phyloP scores from a whole-genome alignment of 2,329 filamentous ascomycete genomes.

The Pestalotiopsis sp. region DNA sequence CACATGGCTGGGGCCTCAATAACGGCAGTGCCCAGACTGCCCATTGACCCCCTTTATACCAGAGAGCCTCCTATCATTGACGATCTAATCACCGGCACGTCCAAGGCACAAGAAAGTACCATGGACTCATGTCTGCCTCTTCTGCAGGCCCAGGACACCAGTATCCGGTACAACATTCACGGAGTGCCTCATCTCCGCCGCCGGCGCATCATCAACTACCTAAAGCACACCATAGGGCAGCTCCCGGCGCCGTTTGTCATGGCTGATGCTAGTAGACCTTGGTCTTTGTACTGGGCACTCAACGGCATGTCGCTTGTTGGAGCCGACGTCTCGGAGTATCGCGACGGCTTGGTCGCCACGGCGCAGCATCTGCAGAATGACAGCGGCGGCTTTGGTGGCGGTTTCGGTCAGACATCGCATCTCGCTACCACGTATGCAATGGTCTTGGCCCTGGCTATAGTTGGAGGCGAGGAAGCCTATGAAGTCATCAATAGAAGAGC shows the following conservation, averaged over 20 bases:
- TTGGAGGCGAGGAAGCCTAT: slow-evolving; percentile 75
- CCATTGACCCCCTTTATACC: slow-evolving; percentile 50
- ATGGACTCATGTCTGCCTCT: slow-evolving; percentile 70
- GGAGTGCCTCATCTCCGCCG: slow-evolving; percentile 78
- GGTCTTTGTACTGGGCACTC: slow-evolving; percentile 93
- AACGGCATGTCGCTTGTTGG: slow-evolving; percentile 76
- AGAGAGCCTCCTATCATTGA: slow-evolving; percentile 66
- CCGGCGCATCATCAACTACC: slow-evolving; percentile 61
- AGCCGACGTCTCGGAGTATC: slow-evolving; percentile 70
- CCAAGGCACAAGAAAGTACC: slow-evolving; percentile 68
- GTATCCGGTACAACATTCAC: slow-evolving; percentile 63
- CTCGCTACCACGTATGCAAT: slow-evolving; percentile 87
- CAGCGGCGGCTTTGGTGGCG: slow-evolving; percentile 86
- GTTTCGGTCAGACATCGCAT: slow-evolving; percentile 89
- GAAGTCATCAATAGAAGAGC: slow-evolving; percentile 76
- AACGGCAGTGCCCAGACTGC: slow-evolving; percentile 19
- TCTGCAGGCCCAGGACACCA: slow-evolving; percentile 56
- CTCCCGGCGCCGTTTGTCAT: slow-evolving; percentile 73
- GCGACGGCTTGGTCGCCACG: slow-evolving; percentile 72
- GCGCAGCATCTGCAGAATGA: slow-evolving; percentile 81
- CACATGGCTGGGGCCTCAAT: slow-evolving; percentile 16
- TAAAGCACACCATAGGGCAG: slow-evolving; percentile 58
- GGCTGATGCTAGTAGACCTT: slow-evolving; percentile 86
- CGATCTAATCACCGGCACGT: slow-evolving; percentile 67
- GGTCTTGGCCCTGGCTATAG: slow-evolving; percentile 75